Base-by-base conservation (phyloP, 2,329 filamentous ascomycete genomes). In the Penicillium griseofulvum region DNA sequence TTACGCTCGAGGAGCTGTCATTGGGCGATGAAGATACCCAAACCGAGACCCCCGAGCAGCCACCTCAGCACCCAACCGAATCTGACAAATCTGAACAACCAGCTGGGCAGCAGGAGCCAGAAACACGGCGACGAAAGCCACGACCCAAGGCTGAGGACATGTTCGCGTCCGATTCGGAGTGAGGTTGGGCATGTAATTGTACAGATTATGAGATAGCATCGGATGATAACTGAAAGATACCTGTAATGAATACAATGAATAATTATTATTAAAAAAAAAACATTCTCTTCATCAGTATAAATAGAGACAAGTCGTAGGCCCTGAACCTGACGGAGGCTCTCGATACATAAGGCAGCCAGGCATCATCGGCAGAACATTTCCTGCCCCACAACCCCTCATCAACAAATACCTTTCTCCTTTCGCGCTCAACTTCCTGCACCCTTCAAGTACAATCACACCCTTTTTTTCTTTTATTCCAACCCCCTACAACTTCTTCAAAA, bases 121-220 rank as follows among this genome's bases (percentile, higher is more conserved):
- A 45, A 59, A 69, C 66, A 56, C 57, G 62, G 8, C 68, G 54
- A 67, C 78, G 60, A 78, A 73, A 83, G 64, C 87, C 83, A 68
- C 82, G 88, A 58, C 87, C 90, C 72, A 85, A 86, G 63, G 89
- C 90, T 5, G 88, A 89, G 63, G 90, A 94, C 68, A 92, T 94
- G 89, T 95, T 94, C 82, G 89, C 88, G 11, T 89, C 87, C 5
- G 89, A 89, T 62, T 81, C 78, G 1, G 78, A 81, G 48, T 76
- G 54, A 73, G 43, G 19, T 39, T 36, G 29, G 47, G 49, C 38
- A 60, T 37, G 48, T 47, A 63, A 59, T 59, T 54, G 58, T 55
- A 61, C 44, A 22, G 36, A 52, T 34, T 49, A 45, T 39, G 46
- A 22, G 41, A 45, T 45, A 39, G n/a, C 26, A 48, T 33, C 9